A percentile compares a stretch with the other conserved stretches of the same genome.
Conservation (phyloP, 2,329 filamentous ascomycete genomes). For the Myrmaecium sp. region DNA sequence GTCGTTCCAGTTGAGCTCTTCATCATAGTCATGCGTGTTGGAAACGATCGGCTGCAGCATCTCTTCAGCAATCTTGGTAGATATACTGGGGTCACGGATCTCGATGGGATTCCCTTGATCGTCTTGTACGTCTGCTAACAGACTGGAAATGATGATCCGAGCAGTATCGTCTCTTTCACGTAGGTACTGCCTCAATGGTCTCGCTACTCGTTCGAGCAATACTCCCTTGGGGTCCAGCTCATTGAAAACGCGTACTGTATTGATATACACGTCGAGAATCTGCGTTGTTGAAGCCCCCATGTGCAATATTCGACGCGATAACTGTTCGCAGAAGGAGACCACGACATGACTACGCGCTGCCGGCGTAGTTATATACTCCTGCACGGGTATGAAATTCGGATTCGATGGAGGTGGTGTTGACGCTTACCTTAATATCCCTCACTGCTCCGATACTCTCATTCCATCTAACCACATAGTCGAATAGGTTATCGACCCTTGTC, state of each 20-base stretch:
- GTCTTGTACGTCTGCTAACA: conserved; percentile 45
- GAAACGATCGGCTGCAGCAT: conserved; percentile 43
- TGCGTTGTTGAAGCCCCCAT: conserved; percentile 60
- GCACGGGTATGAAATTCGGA: conserved; percentile 8
- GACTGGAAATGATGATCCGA: conserved; percentile 56
- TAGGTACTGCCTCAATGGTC: conserved; percentile 57
- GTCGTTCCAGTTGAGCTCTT: conserved; percentile 78
- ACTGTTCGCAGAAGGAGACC: conserved; percentile 46
- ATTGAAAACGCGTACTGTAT: conserved; percentile 62
- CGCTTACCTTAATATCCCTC: conserved; percentile 44
- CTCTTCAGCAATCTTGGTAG: conserved; percentile 47
- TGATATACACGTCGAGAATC: conserved; percentile 62
- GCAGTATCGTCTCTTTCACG: conserved; percentile 64
- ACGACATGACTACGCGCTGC: conserved; percentile 54
- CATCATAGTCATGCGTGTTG: conserved; percentile 32
- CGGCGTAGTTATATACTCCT: conserved; percentile 50
- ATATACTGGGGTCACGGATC: conserved; percentile 48
- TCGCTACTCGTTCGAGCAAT: conserved; percentile 55
- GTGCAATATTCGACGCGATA: conserved; percentile 53
- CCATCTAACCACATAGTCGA: conserved; percentile 66
- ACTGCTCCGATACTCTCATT: conserved; percentile 54
- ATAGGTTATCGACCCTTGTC: conserved; percentile 53
- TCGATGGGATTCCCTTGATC: conserved; percentile 25
- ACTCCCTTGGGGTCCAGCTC: conserved; percentile 63
- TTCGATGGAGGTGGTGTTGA: not conserved